phyloP scores from a whole-genome alignment of 2,329 filamentous ascomycete genomes.

The Berkeleyomyces basicola region DNA sequence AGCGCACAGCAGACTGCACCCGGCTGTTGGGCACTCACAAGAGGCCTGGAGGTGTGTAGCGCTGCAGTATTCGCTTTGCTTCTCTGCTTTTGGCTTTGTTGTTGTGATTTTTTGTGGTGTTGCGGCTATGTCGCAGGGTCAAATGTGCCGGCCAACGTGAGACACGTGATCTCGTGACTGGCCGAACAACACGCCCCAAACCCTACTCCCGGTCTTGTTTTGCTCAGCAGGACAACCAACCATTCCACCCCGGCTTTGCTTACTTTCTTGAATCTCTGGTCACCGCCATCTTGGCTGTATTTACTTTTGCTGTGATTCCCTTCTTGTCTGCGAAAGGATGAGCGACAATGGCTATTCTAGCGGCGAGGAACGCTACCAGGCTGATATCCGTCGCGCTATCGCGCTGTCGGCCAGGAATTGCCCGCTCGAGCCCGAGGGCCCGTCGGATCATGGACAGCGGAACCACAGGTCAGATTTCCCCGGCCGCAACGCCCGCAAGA shows the following conservation, averaged over 20 bases:
- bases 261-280: not conserved
- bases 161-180: not conserved
- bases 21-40: too few species aligned
- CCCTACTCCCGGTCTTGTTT: not conserved
- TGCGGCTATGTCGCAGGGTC: too few species aligned
- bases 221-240: not conserved
- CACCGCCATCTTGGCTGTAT: not conserved
- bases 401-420: slow-evolving; percentile 34
- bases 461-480: not conserved
- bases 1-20: too few species aligned
- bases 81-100: too few species aligned
- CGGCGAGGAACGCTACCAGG: slow-evolving; percentile 34
- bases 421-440: slow-evolving; percentile 3
- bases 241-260: too few species aligned
- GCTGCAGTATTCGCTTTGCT: not conserved
- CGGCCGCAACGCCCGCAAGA: not conserved
- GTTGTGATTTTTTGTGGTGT: too few species aligned
- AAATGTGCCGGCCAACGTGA: not conserved
- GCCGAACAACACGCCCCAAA: not conserved
- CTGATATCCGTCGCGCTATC: slow-evolving; percentile 43
- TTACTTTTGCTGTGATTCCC: too few species aligned
- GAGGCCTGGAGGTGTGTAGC: too few species aligned
- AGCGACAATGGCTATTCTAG: slow-evolving; percentile 12
- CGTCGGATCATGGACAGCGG: slow-evolving; percentile 6
- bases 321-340: not conserved